Evolutionary conservation across 768 basidiomycete species (phyloP).

Genomic region (Suillus ampliporus): DNA sequence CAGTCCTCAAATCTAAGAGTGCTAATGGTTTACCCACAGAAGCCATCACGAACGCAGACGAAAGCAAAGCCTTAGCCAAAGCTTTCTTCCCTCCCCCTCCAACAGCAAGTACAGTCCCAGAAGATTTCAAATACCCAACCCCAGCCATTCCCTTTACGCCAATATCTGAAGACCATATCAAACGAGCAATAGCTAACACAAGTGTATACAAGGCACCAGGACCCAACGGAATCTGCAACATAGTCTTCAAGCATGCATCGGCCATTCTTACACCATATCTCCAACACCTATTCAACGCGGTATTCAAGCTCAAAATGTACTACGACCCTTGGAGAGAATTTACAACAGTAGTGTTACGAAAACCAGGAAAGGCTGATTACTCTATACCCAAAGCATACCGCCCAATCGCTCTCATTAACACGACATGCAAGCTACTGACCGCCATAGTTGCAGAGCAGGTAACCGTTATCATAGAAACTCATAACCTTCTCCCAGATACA

Average conservation of each 20-base stretch:
- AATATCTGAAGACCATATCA: slow-evolving; percentile 21
- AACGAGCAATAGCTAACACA: slow-evolving; percentile 14
- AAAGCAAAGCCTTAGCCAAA: slow-evolving; percentile 20
- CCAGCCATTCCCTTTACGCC: too few species aligned
- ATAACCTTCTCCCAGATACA: slow-evolving; percentile 37
- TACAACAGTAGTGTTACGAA: slow-evolving; percentile 15
- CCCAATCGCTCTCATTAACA: slow-evolving; percentile 44
- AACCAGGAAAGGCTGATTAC: slow-evolving; percentile 45
- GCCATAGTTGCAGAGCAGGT: slow-evolving; percentile 32
- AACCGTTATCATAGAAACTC: slow-evolving; percentile 34
- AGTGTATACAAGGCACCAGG: slow-evolving; percentile 27
- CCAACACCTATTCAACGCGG: too few species aligned
- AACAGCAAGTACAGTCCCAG: not conserved
- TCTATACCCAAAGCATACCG: slow-evolving; percentile 38
- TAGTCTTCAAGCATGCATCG: slow-evolving; percentile 17
- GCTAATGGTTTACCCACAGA: not conserved
- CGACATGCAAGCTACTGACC: slow-evolving; percentile 36
- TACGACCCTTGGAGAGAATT: too few species aligned
- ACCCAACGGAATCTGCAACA: slow-evolving; percentile 36
- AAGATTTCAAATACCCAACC: slow-evolving; percentile 14
- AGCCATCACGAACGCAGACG: slow-evolving; percentile 23
- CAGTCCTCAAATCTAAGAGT: not conserved
- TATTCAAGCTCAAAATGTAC: too few species aligned
- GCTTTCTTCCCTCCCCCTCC: slow-evolving; percentile 34
- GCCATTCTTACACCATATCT: too few species aligned